These are phyloP conservation scores for Blastobotrys persicus DNA, from an alignment of 1,139 yeast species.

Conservation along the genomic window DNA sequence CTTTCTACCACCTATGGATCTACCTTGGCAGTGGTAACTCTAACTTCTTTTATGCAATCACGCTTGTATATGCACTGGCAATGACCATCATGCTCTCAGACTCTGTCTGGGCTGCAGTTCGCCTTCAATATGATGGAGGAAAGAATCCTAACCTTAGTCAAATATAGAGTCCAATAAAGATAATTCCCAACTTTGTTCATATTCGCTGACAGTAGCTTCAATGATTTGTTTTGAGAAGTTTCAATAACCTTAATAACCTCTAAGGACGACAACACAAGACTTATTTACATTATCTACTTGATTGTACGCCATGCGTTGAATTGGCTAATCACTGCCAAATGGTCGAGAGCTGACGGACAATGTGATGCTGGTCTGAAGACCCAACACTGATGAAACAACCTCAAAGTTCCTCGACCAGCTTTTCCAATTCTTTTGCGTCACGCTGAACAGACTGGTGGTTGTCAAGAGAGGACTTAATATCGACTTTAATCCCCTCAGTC, in stretches of 20 bases:
- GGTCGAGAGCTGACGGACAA: too few relatives aligned
- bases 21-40: constrained; percentile 93
- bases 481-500: constrained; percentile 31
- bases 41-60: constrained; percentile 92
- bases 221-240: too few relatives aligned
- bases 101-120: constrained; percentile 75
- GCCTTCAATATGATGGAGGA: constrained; percentile 64
- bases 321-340: too few relatives aligned
- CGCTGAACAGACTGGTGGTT: constrained; percentile 26
- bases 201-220: too few relatives aligned
- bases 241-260: too few relatives aligned
- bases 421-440: constrained; percentile 8
- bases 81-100: constrained; percentile 71
- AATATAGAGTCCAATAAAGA: constrained; percentile 17
- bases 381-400: not conserved
- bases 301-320: too few relatives aligned
- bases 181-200: not conserved
- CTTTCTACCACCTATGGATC: constrained; percentile 93
- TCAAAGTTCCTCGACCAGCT: not conserved
- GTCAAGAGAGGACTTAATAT: constrained; percentile 23
- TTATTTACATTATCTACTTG: too few relatives aligned
- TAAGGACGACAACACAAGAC: too few relatives aligned
- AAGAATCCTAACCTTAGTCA: constrained; percentile 30
- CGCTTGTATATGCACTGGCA: constrained; percentile 74
- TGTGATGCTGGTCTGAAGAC: too few relatives aligned